Evolutionary conservation across 2,329 filamentous ascomycete species (phyloP), one percentile per base, ranked within the genome.

Genomic region (Fusarium hainanense): DNA sequence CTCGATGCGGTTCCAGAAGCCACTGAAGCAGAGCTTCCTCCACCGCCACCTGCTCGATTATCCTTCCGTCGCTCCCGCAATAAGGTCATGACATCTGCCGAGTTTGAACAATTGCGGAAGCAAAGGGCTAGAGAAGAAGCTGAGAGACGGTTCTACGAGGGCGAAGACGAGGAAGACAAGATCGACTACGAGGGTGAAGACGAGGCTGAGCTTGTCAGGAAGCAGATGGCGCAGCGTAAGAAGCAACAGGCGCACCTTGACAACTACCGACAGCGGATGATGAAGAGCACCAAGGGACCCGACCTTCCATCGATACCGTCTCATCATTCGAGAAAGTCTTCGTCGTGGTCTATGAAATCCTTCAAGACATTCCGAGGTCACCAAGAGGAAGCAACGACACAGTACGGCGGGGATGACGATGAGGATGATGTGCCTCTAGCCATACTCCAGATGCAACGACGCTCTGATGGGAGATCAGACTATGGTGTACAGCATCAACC

Each of bases 191-290:
- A 68, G 3, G 13, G 12, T 8, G 21, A 52, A 13, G 63, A 66
- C 16, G 66, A 68, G n/a, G 40, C 25, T 6, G 58, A 64, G 9
- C 27, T 14, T 16, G 10, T 23, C n/a, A 48, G 47, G 18, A 37
- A 18, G 5, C 59, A 44, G 18, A 59, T 32, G 21, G 40, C 28
- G 6, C 66, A 68, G 28, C 54, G 66, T 4, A 55, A 48, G n/a
- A 64, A 54, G 28, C 66, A 68, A 16, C 58, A 68, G 43, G 59
- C 27, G 18, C 52, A 68, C 16, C 48, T 68, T 18, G 30, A 59
- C n/a, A 52, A 27, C 14, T 68, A 68, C 16, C 54, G 66, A 30
- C 58, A 65, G 30, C 41, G 54, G 20, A 68, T 64, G 64, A 68
- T 65, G 65, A 68, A 65, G 43, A 68, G 34, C n/a, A 68, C 64